Evolutionary conservation across 2,329 filamentous ascomycete species (phyloP).

Genomic region (Aspergillus fischeri): DNA sequence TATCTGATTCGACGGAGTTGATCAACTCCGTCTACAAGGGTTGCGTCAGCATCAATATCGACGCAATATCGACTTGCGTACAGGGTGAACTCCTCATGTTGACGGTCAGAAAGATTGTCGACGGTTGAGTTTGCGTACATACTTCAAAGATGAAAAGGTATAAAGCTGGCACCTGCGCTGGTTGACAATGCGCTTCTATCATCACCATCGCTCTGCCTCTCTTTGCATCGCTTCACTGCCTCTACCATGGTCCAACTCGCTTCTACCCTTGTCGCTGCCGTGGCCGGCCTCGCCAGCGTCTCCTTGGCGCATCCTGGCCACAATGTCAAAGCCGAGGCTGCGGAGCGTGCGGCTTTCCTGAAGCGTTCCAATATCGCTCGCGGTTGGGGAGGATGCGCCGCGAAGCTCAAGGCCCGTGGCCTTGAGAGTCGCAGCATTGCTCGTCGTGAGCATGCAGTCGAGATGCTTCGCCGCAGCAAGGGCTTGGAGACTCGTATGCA

Average conservation of each 20-base stretch:
- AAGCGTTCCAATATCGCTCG: conserved; percentile 35
- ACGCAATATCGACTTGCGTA: background rate
- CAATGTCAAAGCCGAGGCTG: conserved; percentile 46
- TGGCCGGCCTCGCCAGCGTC: conserved; percentile 22
- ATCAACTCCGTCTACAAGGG: background rate
- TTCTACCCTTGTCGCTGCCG: conserved; percentile 19
- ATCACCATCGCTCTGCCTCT: background rate
- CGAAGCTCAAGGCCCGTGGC: conserved; percentile 47
- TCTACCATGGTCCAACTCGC: conserved; percentile 12
- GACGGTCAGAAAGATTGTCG: background rate
- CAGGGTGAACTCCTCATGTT: background rate
- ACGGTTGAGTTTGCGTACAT: background rate
- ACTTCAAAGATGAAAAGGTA: background rate
- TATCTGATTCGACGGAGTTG: background rate
- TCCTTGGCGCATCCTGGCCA: conserved; percentile 48
- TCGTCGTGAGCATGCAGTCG: conserved; percentile 42
- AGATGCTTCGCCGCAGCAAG: conserved; percentile 42
- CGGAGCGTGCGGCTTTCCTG: conserved; percentile 48
- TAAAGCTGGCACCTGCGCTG: background rate
- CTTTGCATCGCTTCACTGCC: background rate
- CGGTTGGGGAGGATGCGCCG: conserved; percentile 46
- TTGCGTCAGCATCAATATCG: background rate
- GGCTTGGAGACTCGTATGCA: conserved; percentile 26
- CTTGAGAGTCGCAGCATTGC: conserved; percentile 42
- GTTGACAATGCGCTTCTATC: background rate